phyloP scores from a whole-genome alignment of 2,329 filamentous ascomycete genomes.

The Neurospora sp. region DNA sequence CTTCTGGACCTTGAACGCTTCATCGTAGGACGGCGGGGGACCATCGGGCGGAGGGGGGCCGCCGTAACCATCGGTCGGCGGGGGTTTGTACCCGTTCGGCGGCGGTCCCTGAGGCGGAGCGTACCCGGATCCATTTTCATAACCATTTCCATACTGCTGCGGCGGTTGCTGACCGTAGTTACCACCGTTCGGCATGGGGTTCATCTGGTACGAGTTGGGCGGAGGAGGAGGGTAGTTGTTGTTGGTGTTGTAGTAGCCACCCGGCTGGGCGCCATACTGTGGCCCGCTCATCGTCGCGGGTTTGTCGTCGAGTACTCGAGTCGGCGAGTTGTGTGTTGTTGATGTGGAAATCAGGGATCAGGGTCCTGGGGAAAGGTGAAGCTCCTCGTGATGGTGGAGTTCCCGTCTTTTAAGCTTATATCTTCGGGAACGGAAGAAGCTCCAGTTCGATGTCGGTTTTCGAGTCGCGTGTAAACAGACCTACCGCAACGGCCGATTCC shows the following conservation, averaged over 20 bases:
- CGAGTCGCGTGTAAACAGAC: not conserved
- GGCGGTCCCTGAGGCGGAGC: conserved; percentile 13
- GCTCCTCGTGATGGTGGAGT: not conserved
- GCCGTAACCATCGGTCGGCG: not conserved
- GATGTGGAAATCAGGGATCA: not conserved
- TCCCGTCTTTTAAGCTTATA: not conserved
- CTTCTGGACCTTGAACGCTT: conserved; percentile 70
- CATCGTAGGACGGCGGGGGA: conserved; percentile 53
- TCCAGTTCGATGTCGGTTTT: not conserved
- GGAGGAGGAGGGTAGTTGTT: conserved; percentile 9
- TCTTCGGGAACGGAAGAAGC: not conserved
- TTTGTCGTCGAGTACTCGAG: not conserved
- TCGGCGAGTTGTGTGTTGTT: not conserved
- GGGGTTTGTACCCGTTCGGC: not conserved
- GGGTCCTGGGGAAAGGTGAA: not conserved
- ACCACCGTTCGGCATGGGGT: conserved; percentile 7
- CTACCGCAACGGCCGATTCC: not conserved
- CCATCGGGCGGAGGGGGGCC: not conserved
- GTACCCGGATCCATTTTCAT: conserved; percentile 7
- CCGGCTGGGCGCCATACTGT: conserved; percentile 11
- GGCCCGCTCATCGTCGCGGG: too few relatives aligned
- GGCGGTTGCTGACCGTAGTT: conserved; percentile 6
- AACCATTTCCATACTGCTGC: conserved; percentile 4
- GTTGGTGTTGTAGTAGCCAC: conserved; percentile 11
- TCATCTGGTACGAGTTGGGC: conserved; percentile 13